These are phyloP conservation scores for Serendipita sp. DNA, from an alignment of 768 basidiomycete genomes.

Conservation along the genomic window DNA sequence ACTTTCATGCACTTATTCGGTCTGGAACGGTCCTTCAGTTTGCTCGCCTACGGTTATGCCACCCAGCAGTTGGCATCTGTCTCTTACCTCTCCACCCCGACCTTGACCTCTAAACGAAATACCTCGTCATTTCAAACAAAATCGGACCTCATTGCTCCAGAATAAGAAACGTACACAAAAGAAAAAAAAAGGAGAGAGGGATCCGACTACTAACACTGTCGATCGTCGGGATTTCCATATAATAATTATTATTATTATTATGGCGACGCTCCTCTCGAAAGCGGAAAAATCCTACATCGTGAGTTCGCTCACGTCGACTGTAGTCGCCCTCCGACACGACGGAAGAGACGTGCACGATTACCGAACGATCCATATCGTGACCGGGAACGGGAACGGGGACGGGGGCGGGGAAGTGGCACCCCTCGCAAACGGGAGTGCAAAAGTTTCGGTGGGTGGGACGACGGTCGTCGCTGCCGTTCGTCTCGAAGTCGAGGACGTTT, in stretches of 20 bases:
- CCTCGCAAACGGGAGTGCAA: constrained; percentile 72
- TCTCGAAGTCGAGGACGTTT: constrained; percentile 56
- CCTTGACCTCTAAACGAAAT: too few species aligned
- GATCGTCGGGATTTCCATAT: not conserved
- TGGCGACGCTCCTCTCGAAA: constrained; percentile 35
- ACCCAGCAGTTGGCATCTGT: too few species aligned
- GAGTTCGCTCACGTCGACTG: constrained; percentile 33
- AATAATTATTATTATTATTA: not conserved
- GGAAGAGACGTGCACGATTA: constrained; percentile 55
- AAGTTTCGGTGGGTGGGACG: constrained; percentile 62
- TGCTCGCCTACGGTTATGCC: too few species aligned
- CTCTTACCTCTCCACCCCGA: too few species aligned
- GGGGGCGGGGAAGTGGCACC: constrained; percentile 20
- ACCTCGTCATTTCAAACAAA: too few species aligned
- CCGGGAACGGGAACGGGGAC: constrained; percentile 34
- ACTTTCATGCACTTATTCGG: too few species aligned
- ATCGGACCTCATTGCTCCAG: too few species aligned
- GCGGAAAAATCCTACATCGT: constrained; percentile 66
- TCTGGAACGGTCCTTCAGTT: too few species aligned
- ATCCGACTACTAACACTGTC: too few species aligned
- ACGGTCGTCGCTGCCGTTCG: constrained; percentile 66
- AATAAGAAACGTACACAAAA: too few species aligned
- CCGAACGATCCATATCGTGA: constrained; percentile 54
- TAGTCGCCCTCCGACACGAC: constrained; percentile 52
- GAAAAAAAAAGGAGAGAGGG: too few species aligned